A percentile compares a stretch with the other conserved stretches of the same genome.
phyloP scores from a whole-genome alignment of 1,139 yeast species.

The Debaryomyces nepalensis region DNA sequence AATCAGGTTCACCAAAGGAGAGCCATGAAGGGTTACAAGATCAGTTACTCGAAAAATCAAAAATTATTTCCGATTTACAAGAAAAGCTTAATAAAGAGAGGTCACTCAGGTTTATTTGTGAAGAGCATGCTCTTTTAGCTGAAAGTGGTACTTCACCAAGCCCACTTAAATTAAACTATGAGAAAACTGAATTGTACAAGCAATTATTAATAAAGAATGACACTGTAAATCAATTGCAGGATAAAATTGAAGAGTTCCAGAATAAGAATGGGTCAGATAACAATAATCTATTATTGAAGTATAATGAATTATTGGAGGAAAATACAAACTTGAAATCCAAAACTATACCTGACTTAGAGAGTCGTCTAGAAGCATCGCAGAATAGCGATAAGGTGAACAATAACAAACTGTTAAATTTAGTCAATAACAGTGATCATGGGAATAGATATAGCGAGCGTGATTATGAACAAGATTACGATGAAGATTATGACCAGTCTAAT shows the following conservation, averaged over 20 bases:
- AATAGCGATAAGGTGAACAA: not conserved
- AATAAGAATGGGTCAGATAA: slow-evolving; percentile 22
- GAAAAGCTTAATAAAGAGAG: slow-evolving; percentile 67
- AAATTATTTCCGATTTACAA: slow-evolving; percentile 55
- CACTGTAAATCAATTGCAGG: slow-evolving; percentile 46
- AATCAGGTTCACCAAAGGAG: slow-evolving; percentile 13
- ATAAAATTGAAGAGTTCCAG: slow-evolving; percentile 42
- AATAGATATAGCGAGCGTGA: slow-evolving; percentile 8
- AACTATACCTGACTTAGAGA: slow-evolving; percentile 49
- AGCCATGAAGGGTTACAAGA: slow-evolving; percentile 26
- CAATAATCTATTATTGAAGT: slow-evolving; percentile 35
- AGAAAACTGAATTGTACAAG: slow-evolving; percentile 56
- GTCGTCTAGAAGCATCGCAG: slow-evolving; percentile 23
- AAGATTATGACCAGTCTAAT: slow-evolving; percentile 27
- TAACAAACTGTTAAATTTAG: slow-evolving; percentile 27
- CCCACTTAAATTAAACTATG: slow-evolving; percentile 58
- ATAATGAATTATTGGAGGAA: slow-evolving; percentile 45
- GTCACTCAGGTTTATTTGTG: slow-evolving; percentile 66
- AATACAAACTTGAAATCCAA: slow-evolving; percentile 48
- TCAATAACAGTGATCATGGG: slow-evolving; percentile 13
- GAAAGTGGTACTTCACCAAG: slow-evolving; percentile 62
- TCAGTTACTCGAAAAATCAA: slow-evolving; percentile 48
- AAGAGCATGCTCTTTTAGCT: slow-evolving; percentile 63
- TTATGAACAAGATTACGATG: slow-evolving; percentile 16
- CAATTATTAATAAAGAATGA: slow-evolving; percentile 55